Base-by-base conservation (phyloP, 2,329 filamentous ascomycete genomes). In the Pseudocercospora cruenta region DNA sequence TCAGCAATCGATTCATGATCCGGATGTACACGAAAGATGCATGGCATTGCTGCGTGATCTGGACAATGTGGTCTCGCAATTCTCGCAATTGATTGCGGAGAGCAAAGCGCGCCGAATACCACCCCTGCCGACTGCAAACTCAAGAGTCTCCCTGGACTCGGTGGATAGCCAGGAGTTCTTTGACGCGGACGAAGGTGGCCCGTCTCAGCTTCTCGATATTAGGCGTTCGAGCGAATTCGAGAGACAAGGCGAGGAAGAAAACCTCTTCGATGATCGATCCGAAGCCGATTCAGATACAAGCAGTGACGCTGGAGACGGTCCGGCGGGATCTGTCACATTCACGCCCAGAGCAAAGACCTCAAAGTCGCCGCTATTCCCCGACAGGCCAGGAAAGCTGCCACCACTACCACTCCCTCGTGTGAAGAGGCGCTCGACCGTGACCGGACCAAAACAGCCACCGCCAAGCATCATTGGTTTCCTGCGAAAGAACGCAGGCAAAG, bases 401-500 rank as follows among this genome's bases (percentile, higher is more conserved):
- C 95, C 95, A 3, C 82, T 98, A 16, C 94, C 95, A 0, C 82
- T 96, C 28, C 84, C 88, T 31, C 73, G 80, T 0, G 84, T 96
- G 2, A 79, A 84, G 45, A 88, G 95, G 36, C 88, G 95, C 64
- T 84, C 81, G 6, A 90, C 87, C 0, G 88, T 99, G 16, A 85
- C 89, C 2, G 84, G 91, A 1, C 88, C 94, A 6, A 93, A 90
- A 28, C 88, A 93, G 14, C 83, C 89, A 64, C 95, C 95, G 0
- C 95, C 95, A 0, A 97, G 93, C 77, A 83, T 99, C 61, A 97
- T 99, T 71, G 92, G 92, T 0, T 97, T 98, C 78, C 85, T 98
- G 33, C 89, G 95, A 71, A 99, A 98, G 80, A 99, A 99, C 73
- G 95, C 98, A 9, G 95, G 95, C 76, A 99, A 99, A 79, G 95